These are phyloP conservation scores for Leccinum broughii DNA, from an alignment of 768 basidiomycete genomes.

Conservation along the genomic window DNA sequence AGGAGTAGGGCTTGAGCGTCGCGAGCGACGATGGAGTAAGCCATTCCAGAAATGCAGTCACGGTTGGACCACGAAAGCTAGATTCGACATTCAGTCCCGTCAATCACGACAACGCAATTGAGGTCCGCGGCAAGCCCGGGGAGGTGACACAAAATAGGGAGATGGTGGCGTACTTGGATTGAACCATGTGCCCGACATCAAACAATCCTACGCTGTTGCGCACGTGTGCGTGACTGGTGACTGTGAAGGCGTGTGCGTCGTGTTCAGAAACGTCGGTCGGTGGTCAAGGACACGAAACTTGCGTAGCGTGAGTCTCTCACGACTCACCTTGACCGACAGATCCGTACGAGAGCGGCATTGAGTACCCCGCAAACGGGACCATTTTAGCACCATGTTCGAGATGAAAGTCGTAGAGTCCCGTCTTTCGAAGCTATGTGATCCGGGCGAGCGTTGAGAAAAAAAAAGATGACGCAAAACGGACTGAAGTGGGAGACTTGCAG, in stretches of 20 bases:
- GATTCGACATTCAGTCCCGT: background rate
- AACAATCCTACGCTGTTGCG: constrained; percentile 83
- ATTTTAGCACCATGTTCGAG: constrained; percentile 82
- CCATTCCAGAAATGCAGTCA: constrained; percentile 82
- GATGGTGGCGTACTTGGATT: constrained; percentile 67
- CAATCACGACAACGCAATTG: background rate
- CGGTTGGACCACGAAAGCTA: constrained; percentile 81
- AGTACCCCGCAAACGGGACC: constrained; percentile 95
- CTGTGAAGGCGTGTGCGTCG: constrained; percentile 42
- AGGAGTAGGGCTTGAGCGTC: constrained; percentile 66
- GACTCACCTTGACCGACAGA: constrained; percentile 73
- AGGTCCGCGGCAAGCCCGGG: background rate
- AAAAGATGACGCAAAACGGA: background rate
- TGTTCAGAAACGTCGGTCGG: background rate
- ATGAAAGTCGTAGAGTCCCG: constrained; percentile 89
- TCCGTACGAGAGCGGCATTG: constrained; percentile 91
- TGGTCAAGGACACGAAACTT: constrained; percentile 16
- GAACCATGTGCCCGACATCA: constrained; percentile 99
- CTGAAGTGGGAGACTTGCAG: constrained; percentile 11
- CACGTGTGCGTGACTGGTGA: constrained; percentile 88
- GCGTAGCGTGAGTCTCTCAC: background rate
- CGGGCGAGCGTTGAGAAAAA: constrained; percentile 1
- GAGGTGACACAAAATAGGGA: background rate
- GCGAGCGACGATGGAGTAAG: constrained; percentile 83
- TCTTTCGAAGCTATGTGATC: constrained; percentile 51